phyloP scores from a whole-genome alignment of 2,329 filamentous ascomycete genomes.

The Hymenoscyphus fraxineus region DNA sequence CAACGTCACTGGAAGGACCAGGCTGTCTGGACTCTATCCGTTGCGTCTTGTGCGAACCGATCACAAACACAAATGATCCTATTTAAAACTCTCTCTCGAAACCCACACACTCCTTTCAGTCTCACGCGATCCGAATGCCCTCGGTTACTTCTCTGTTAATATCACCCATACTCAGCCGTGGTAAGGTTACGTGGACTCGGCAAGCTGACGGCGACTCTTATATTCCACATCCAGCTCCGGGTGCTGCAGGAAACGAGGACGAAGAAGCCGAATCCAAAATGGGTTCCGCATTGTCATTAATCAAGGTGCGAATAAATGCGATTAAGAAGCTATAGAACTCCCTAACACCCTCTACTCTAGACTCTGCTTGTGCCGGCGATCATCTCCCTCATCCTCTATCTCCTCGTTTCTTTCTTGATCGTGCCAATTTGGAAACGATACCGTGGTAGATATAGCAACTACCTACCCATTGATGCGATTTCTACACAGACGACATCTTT shows the following conservation, averaged over 20 bases:
- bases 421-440: constrained; percentile 68
- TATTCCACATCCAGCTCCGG: constrained; percentile 32
- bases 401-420: constrained; percentile 61
- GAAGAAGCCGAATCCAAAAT: constrained; percentile 23
- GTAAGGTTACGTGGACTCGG: constrained; percentile 7
- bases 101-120: not conserved
- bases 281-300: constrained; percentile 29
- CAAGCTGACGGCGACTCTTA: constrained; percentile 23
- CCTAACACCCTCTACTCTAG: constrained; percentile 45
- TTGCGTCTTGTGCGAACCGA: not conserved
- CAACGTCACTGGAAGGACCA: not conserved
- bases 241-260: constrained; percentile 32
- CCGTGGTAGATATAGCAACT: constrained; percentile 67
- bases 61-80: not conserved
- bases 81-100: not conserved
- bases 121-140: constrained; percentile 6
- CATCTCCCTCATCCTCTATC: constrained; percentile 66
- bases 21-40: not conserved
- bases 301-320: constrained; percentile 27
- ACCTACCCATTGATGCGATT: constrained; percentile 65
- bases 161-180: not conserved
- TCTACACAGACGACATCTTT: constrained; percentile 54
- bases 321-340: not conserved
- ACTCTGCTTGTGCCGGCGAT: constrained; percentile 66
- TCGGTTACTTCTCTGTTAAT: constrained; percentile 13